phyloP scores from a whole-genome alignment of 805 yeast species.

The Starmerella sirachaensis region DNA sequence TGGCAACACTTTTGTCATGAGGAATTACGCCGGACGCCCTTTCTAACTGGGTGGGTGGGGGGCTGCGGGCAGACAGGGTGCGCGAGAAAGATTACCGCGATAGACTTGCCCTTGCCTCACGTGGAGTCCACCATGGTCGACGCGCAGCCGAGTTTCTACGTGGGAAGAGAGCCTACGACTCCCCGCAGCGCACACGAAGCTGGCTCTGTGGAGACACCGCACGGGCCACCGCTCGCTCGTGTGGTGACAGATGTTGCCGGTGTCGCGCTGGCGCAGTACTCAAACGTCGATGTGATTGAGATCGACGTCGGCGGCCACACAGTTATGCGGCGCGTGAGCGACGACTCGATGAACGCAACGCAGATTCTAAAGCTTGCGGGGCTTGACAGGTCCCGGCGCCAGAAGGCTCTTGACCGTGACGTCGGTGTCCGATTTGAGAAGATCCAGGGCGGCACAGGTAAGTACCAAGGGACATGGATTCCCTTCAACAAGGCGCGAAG shows the following conservation, averaged over 20 bases:
- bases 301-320: conserved; percentile 49
- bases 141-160: conserved; percentile 6
- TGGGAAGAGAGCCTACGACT: neutral
- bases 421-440: conserved; percentile 57
- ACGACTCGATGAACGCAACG: conserved; percentile 60
- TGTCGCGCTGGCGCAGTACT: conserved; percentile 51
- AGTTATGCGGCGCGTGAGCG: conserved; percentile 52
- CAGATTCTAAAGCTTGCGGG: conserved; percentile 60
- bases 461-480: conserved; percentile 59
- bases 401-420: conserved; percentile 52
- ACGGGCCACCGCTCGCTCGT: conserved; percentile 14
- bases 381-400: conserved; percentile 51
- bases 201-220: conserved; percentile 10
- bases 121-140: conserved; percentile 6
- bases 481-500: conserved; percentile 49
- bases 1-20: too few species aligned
- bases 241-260: conserved; percentile 10
- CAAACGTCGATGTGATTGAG: conserved; percentile 50
- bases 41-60: too few species aligned
- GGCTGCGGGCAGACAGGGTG: too few species aligned
- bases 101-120: too few species aligned
- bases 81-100: too few species aligned
- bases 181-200: neutral
- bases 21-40: too few species aligned
- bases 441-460: conserved; percentile 65